These are phyloP conservation scores for Corynascus novoguineensis DNA, from an alignment of 495 filamentous ascomycete species.

Conservation along the genomic window DNA sequence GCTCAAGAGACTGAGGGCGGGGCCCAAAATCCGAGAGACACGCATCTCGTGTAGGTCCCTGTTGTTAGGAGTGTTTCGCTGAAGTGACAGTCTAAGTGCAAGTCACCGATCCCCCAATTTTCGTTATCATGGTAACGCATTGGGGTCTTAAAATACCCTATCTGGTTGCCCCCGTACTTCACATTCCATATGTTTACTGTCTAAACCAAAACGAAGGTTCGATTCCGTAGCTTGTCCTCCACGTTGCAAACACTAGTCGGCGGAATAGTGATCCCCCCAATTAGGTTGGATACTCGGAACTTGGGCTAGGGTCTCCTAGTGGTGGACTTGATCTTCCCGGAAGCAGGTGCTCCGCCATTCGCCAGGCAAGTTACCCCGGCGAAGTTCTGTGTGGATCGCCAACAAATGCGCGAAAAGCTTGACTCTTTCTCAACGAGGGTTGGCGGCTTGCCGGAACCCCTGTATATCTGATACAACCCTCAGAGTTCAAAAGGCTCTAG, in stretches of 20 bases:
- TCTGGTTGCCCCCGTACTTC: background rate
- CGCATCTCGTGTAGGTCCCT: background rate
- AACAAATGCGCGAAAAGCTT: background rate
- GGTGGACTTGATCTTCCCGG: constrained; percentile 2
- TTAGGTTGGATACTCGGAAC: background rate
- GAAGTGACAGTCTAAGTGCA: background rate
- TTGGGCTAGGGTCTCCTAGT: background rate
- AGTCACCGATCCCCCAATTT: background rate
- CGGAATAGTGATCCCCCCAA: constrained; percentile 1
- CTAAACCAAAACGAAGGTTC: background rate
- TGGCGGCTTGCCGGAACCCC: background rate
- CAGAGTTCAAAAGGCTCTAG: no score
- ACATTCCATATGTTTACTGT: background rate
- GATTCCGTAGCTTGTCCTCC: background rate
- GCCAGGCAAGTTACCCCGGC: background rate
- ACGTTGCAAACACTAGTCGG: background rate
- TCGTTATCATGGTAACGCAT: background rate
- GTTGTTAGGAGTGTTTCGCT: background rate
- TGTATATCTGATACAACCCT: background rate
- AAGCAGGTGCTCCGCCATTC: background rate
- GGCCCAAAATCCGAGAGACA: background rate
- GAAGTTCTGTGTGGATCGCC: background rate
- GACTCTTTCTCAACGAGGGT: background rate
- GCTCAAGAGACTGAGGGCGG: background rate
- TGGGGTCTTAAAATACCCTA: background rate